Conservation (phyloP, 2,329 filamentous ascomycete species). For the Aciculosporium take region DNA sequence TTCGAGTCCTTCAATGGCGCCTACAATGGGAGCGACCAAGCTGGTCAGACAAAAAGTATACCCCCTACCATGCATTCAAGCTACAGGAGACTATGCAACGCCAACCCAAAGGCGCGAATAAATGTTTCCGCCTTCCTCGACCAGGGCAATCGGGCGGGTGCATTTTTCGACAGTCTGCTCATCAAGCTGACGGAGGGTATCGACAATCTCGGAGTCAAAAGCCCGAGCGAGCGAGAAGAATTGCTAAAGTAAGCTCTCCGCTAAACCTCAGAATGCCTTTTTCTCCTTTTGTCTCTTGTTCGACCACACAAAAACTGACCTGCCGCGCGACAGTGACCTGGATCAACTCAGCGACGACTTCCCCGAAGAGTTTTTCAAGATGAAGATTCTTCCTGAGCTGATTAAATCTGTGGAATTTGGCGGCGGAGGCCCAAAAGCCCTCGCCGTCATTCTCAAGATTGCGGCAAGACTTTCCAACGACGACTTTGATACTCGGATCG, state of each 20-base stretch:
- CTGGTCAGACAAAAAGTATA: constrained; percentile 72
- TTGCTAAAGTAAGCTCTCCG: constrained; percentile 50
- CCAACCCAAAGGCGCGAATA: constrained; percentile 77
- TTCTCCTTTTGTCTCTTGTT: constrained; percentile 9
- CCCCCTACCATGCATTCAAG: constrained; percentile 79
- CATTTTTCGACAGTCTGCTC: constrained; percentile 85
- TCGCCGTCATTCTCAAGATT: constrained; percentile 81
- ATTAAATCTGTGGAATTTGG: constrained; percentile 99
- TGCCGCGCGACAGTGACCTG: constrained; percentile 42
- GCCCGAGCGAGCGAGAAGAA: constrained; percentile 65
- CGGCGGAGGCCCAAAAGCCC: constrained; percentile 83
- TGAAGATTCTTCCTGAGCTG: constrained; percentile 88
- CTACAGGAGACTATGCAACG: constrained; percentile 79
- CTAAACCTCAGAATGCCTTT: constrained; percentile 11
- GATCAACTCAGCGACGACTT: constrained; percentile 85
- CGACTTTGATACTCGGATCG: constrained; percentile 74
- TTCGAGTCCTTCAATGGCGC: constrained; percentile 86
- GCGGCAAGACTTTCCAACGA: constrained; percentile 73
- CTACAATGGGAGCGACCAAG: constrained; percentile 62
- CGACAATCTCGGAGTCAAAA: constrained; percentile 83
- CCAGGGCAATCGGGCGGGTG: constrained; percentile 65
- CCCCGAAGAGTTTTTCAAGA: constrained; percentile 94
- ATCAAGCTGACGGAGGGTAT: constrained; percentile 89
- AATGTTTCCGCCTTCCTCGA: constrained; percentile 79
- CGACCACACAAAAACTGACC: constrained; percentile 11